A percentile compares a stretch with the other conserved stretches of the same genome.
Conservation (phyloP, 148 eudicot species). For the Fagopyrum tataricum region DNA sequence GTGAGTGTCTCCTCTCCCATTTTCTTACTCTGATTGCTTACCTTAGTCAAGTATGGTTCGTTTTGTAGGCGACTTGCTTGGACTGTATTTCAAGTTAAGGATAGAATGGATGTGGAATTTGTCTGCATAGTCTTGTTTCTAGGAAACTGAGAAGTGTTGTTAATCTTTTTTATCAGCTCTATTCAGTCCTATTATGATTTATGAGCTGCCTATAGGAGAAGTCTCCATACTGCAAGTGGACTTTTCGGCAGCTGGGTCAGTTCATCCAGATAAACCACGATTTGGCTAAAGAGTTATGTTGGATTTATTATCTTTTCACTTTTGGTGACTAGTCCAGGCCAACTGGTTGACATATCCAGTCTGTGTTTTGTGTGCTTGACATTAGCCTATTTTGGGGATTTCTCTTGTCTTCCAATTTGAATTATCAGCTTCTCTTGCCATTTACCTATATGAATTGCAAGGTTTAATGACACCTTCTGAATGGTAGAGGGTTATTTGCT, state of each 20-base stretch:
- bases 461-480: neutral
- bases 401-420: neutral
- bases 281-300: neutral
- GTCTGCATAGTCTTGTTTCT: too few species aligned
- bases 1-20: constrained; percentile 31
- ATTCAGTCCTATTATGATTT: neutral
- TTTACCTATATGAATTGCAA: neutral
- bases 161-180: neutral
- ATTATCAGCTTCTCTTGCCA: neutral
- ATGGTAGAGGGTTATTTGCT: neutral
- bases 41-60: neutral
- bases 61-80: neutral
- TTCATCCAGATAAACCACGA: neutral
- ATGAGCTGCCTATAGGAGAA: neutral
- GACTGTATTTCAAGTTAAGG: neutral
- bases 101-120: neutral
- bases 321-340: neutral
- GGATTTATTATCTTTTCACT: neutral
- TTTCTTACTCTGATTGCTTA: neutral
- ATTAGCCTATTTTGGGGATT: neutral
- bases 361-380: neutral
- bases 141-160: neutral
- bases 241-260: too few species aligned
- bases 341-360: neutral
- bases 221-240: too few species aligned